Evolutionary conservation across 192 early-diverging fungal species (phyloP).

Genomic region (Pilobolus umbonatus): DNA sequence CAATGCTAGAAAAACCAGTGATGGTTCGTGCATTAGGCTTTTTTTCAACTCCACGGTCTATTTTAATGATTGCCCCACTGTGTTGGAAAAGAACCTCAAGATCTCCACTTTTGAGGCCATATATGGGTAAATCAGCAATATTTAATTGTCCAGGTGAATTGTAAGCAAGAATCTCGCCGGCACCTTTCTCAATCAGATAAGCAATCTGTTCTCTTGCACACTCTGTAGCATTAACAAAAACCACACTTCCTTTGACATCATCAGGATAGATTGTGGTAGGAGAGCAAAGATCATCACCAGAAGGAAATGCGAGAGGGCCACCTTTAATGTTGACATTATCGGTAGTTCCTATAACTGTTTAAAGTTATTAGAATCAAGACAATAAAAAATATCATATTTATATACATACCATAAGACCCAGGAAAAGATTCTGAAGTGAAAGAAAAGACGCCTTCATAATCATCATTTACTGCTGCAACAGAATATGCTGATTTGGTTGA

Average conservation of each 20-base stretch:
- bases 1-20: conserved; percentile 68
- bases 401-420: conserved; percentile 20
- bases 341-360: conserved; percentile 25
- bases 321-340: conserved; percentile 26
- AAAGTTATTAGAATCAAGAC: background rate
- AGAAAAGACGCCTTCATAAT: conserved; percentile 28
- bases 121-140: too few relatives aligned
- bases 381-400: conserved; percentile 3
- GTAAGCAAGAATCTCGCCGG: too few relatives aligned
- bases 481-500: conserved; percentile 46
- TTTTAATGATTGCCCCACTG: conserved; percentile 48
- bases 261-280: too few relatives aligned
- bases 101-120: too few relatives aligned
- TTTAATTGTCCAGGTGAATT: too few relatives aligned
- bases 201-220: too few relatives aligned
- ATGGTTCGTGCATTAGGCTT: conserved; percentile 53
- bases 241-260: too few relatives aligned
- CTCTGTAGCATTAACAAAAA: too few relatives aligned
- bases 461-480: conserved; percentile 52
- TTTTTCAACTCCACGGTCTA: conserved; percentile 29
- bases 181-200: too few relatives aligned
- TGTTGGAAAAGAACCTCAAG: too few relatives aligned
- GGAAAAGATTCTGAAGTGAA: conserved; percentile 34
- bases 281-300: too few relatives aligned
- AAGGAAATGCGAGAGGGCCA: too few relatives aligned